Evolutionary conservation across 129 eudicot genomes (phyloP).

Genomic region (Pittosporum tobira): DNA sequence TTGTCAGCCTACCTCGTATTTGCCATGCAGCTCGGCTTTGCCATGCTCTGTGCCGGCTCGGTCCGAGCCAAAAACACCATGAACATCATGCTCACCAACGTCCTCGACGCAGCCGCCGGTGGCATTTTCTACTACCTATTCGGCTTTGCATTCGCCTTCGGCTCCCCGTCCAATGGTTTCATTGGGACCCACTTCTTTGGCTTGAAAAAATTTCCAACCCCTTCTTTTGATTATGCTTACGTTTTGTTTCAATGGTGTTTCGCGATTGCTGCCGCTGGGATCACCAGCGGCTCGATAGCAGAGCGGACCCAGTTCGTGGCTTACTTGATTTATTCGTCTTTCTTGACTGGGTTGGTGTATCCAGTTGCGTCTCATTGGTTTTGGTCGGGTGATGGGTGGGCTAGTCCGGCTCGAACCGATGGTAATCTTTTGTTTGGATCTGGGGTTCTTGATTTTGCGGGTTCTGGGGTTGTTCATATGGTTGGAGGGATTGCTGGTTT

Average conservation of each 20-base stretch:
- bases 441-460: constrained; percentile 40
- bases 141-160: constrained; percentile 37
- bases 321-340: constrained; percentile 27
- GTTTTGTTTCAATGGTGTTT: constrained; percentile 27
- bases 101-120: constrained; percentile 35
- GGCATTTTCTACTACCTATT: constrained; percentile 27
- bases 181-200: too few species aligned
- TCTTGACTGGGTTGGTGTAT: constrained; percentile 35
- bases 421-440: constrained; percentile 24
- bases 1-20: constrained; percentile 37
- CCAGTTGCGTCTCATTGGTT: constrained; percentile 41
- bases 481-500: constrained; percentile 42
- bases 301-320: constrained; percentile 44
- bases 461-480: constrained; percentile 41
- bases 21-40: constrained; percentile 40
- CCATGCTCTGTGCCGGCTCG: too few species aligned
- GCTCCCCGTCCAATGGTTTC: constrained; percentile 32
- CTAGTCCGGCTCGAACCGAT: constrained; percentile 19
- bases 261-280: constrained; percentile 41
- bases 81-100: constrained; percentile 36
- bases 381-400: constrained; percentile 43
- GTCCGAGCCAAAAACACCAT: constrained; percentile 29
- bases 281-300: constrained; percentile 34
- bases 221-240: constrained; percentile 14
- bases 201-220: constrained; percentile 6